Evolutionary conservation across 106 monocot genomes (phyloP).

Genomic region (Triglochin maritima): DNA sequence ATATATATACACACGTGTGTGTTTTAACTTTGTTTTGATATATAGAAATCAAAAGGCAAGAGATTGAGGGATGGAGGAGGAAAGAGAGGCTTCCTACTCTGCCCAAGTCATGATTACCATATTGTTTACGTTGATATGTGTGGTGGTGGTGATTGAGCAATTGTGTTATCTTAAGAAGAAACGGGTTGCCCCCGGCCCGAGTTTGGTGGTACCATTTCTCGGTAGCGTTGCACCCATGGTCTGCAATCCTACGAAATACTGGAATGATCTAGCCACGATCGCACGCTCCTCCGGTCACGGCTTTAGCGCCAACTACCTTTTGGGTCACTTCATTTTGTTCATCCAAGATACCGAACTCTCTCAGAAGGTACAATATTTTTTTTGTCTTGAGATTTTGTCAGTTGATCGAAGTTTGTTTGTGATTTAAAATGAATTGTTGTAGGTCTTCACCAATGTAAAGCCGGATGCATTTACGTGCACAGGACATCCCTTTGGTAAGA

Average conservation of each 20-base stretch:
- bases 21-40: no score
- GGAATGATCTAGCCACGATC: constrained; percentile 38
- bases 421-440: no score
- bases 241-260: constrained; percentile 62
- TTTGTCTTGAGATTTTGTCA: no score
- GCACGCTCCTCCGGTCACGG: constrained; percentile 46
- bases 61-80: no score
- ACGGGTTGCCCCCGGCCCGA: constrained; percentile 59
- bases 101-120: no score
- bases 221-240: constrained; percentile 79
- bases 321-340: constrained; percentile 87
- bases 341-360: constrained; percentile 73
- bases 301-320: constrained; percentile 68
- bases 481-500: constrained; percentile 89
- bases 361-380: no score
- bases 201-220: constrained; percentile 54
- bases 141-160: constrained; percentile 49
- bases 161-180: constrained; percentile 72
- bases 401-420: no score
- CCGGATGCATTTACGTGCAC: constrained; percentile 90
- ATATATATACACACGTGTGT: no score
- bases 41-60: no score
- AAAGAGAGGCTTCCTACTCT: no score
- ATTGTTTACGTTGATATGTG: no score
- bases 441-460: constrained; percentile 87